Percentiles rank a stretch among this genome's conserved stretches.
These are phyloP conservation scores for Smittium mucronatum DNA, from an alignment of 371 early-diverging fungal species.

Conservation along the genomic window DNA sequence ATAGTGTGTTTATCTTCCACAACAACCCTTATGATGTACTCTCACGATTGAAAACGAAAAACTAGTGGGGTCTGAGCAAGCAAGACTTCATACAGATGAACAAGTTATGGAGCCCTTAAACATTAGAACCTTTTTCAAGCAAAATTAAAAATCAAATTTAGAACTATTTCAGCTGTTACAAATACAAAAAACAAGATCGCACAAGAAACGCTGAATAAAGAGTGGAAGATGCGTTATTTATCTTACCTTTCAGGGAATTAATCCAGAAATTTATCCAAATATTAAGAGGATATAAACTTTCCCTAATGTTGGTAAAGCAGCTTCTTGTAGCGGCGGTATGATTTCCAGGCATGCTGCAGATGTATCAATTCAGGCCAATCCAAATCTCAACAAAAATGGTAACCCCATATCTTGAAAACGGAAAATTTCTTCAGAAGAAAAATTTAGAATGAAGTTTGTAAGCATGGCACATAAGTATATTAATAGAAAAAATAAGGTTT, in stretches of 20 bases:
- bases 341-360: not conserved
- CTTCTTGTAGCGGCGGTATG: not conserved
- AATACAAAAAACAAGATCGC: not conserved
- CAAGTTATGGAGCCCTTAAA: not conserved
- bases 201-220: not conserved
- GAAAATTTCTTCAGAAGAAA: not conserved
- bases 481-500: not conserved
- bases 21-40: not conserved
- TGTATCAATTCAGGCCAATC: not conserved
- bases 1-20: not conserved
- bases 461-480: not conserved
- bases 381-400: not conserved
- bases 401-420: not conserved
- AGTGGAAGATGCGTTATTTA: not conserved
- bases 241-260: not conserved
- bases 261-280: not conserved
- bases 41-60: not conserved
- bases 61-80: not conserved
- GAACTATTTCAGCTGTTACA: not conserved
- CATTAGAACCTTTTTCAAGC: not conserved
- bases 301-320: not conserved
- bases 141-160: not conserved
- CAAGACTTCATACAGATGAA: not conserved
- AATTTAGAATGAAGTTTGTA: not conserved
- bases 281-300: not conserved